phyloP scores from a whole-genome alignment of 257 asterid species.

The Nicotiana obtusifolia region DNA sequence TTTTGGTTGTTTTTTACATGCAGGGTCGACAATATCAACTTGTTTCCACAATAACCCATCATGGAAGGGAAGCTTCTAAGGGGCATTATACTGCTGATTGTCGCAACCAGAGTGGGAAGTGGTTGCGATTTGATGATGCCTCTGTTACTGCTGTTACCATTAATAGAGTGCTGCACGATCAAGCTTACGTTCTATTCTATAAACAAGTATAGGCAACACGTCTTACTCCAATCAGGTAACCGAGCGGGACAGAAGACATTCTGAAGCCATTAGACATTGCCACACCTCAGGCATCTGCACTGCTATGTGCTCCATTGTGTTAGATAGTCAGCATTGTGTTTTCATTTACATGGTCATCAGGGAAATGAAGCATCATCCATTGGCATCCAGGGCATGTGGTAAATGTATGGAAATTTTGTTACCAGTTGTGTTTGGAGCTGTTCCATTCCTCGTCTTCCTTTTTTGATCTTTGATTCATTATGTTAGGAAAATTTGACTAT shows the following conservation, averaged over 20 bases:
- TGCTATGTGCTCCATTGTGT: background rate
- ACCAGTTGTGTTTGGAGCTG: background rate
- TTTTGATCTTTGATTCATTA: background rate
- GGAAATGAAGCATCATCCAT: background rate
- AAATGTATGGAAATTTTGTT: conserved; percentile 9
- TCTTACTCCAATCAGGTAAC: background rate
- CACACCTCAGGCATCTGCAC: background rate
- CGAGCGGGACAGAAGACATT: background rate
- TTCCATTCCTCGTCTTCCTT: background rate
- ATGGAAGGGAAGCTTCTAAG: conserved; percentile 84
- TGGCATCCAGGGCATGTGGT: background rate
- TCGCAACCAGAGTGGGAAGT: conserved; percentile 46
- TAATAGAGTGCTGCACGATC: conserved; percentile 65
- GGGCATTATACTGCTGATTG: conserved; percentile 93
- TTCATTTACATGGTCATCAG: background rate
- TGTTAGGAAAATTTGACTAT: background rate
- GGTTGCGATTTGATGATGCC: conserved; percentile 88
- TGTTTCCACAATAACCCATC: conserved; percentile 82
- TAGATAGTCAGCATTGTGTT: background rate
- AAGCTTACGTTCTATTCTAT: conserved; percentile 84
- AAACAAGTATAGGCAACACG: conserved; percentile 40
- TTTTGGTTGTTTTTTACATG: background rate
- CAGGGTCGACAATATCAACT: conserved; percentile 84
- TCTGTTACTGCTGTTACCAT: conserved; percentile 47
- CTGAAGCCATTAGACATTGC: background rate